Base-by-base conservation (phyloP, 352 stramenopile species). In the Globisporangium lucens region DNA sequence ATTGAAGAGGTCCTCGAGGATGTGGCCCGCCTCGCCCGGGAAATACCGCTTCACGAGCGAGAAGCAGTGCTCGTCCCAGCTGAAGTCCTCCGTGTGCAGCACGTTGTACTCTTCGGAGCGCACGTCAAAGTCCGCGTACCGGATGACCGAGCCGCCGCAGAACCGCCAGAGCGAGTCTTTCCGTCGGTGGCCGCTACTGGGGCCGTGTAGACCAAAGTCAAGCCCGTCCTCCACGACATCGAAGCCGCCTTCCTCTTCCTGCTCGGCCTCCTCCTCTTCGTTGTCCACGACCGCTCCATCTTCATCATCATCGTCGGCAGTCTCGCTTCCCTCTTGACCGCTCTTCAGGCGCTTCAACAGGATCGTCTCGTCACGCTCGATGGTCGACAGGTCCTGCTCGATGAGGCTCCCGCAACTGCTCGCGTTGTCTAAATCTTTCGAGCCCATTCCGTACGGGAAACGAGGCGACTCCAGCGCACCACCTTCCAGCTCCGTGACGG, bases 61-160 rank as follows among this genome's bases (percentile, higher is more conserved):
- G 71, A 95, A 95, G 63, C 87, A 92, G 65, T 96, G 89, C 69
- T 96, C 87, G 61, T 93, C 89, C 89, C 89, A 96, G 69, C 83
- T 91, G 68, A 96, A 96, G 65, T 96, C 89, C 59, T 96, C 87
- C 20, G 89, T 95, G 65, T 96, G 86, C 33, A 96, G 73, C 66
- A 96, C 85, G 47, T 84, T 81, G 63, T 96, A 94, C 43, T 90
- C 81, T 51, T 79, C 66, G 1, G 87, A 93, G 27, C 79, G 78
- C n/a, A 95, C 85, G 71, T 96, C 87, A 74, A 96, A 96, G 74
- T 96, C 89, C 1, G 79, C 75, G 59, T 96, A 94, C 22, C 86
- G 83, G 51, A 93, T 81, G 35, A 93, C 83, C 17, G 82, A 88
- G 24, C 87, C 85, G 35, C 88, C 87, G 56, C 89, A 95, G 66